These are phyloP conservation scores for Cladosporium oxysporum DNA, from an alignment of 2,329 filamentous ascomycete species.

Conservation along the genomic window DNA sequence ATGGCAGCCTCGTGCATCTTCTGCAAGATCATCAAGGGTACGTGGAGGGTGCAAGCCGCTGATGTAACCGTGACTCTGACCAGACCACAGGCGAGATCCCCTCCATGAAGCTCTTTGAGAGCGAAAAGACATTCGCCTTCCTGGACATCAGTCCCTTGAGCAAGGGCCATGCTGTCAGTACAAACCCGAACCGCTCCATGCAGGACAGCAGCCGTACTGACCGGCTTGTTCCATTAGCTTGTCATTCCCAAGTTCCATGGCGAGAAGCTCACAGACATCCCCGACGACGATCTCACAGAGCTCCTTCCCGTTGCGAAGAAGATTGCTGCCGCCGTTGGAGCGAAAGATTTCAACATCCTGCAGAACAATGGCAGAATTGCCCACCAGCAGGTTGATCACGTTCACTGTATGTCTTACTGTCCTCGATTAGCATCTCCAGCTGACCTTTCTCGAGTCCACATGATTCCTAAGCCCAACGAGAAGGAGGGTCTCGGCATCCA, in stretches of 20 bases:
- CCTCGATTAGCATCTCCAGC: background rate
- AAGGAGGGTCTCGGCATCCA: slow-evolving; percentile 74
- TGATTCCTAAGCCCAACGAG: slow-evolving; percentile 94
- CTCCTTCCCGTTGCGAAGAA: slow-evolving; percentile 87
- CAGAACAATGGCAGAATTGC: slow-evolving; percentile 94
- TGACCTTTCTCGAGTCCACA: slow-evolving; percentile 72
- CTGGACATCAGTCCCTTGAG: slow-evolving; percentile 92
- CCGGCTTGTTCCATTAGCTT: slow-evolving; percentile 59
- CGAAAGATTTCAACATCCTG: slow-evolving; percentile 84
- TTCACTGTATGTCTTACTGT: slow-evolving; percentile 45
- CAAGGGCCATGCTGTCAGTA: slow-evolving; percentile 79
- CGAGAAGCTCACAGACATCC: slow-evolving; percentile 82
- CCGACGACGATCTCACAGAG: slow-evolving; percentile 81
- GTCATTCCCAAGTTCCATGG: slow-evolving; percentile 96
- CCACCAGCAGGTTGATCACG: slow-evolving; percentile 91
- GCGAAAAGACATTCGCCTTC: slow-evolving; percentile 89
- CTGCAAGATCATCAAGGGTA: slow-evolving; percentile 97
- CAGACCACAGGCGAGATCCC: slow-evolving; percentile 78
- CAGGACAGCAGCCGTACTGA: slow-evolving; percentile 9
- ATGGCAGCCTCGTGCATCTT: slow-evolving; percentile 76
- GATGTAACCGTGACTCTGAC: slow-evolving; percentile 5
- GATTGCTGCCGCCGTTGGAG: slow-evolving; percentile 74
- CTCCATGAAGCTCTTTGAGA: slow-evolving; percentile 94
- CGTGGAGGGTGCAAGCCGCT: slow-evolving; percentile 15
- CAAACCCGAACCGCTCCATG: background rate